These are phyloP conservation scores for Aegilops tauschii DNA, from an alignment of 176 grass and related monocot genomes.

Conservation along the genomic window DNA sequence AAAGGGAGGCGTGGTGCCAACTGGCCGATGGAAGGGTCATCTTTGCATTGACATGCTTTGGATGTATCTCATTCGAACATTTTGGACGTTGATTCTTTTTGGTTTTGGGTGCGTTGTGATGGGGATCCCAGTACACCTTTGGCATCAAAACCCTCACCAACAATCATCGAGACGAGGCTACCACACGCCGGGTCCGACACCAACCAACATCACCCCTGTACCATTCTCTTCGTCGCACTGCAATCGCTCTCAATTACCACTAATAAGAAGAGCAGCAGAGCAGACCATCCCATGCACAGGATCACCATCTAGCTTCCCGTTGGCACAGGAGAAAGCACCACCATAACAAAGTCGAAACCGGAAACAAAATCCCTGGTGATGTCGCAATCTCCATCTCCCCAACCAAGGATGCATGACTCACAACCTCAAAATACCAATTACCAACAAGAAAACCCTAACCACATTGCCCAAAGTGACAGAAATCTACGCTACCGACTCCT, in stretches of 20 bases:
- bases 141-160: neutral
- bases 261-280: neutral
- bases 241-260: neutral
- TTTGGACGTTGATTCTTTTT: neutral
- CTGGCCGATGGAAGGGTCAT: neutral
- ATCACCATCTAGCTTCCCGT: neutral
- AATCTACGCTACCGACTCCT: too few relatives aligned
- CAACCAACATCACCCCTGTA: neutral
- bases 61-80: neutral
- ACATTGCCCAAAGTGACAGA: too few relatives aligned
- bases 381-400: neutral
- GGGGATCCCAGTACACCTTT: neutral
- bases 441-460: neutral
- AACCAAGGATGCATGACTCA: neutral
- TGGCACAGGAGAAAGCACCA: neutral
- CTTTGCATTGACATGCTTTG: neutral
- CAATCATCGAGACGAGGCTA: neutral
- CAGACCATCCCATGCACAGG: too few relatives aligned
- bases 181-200: neutral
- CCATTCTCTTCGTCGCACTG: neutral
- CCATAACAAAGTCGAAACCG: neutral
- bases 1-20: neutral
- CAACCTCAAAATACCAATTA: neutral
- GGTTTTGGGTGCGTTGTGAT: neutral
- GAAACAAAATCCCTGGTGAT: neutral